phyloP scores from a whole-genome alignment of 2,329 filamentous ascomycete genomes.

The Pseudogymnoascus sp. region DNA sequence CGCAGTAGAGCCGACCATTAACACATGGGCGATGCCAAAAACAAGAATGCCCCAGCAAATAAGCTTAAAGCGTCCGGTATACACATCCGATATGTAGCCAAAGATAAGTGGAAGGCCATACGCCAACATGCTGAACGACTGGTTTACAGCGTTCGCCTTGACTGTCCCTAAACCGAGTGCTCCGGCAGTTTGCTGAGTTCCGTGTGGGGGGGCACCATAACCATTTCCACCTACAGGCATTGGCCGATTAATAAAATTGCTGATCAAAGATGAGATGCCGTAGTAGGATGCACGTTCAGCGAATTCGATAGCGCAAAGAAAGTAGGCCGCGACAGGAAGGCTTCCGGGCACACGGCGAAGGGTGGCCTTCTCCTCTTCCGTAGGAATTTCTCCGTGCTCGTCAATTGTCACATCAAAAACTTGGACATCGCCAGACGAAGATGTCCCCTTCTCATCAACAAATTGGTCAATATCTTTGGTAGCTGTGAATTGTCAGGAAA shows the following conservation, averaged over 20 bases:
- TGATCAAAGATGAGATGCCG: constrained; percentile 53
- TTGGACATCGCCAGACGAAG: background rate
- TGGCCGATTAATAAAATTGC: constrained; percentile 55
- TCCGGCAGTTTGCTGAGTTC: constrained; percentile 35
- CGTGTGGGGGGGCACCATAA: constrained; percentile 19
- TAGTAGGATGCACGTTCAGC: constrained; percentile 78
- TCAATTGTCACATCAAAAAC: background rate
- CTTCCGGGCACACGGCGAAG: constrained; percentile 56
- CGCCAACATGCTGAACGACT: constrained; percentile 45
- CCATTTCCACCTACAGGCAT: constrained; percentile 20
- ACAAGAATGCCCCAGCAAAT: constrained; percentile 42
- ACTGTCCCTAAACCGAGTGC: constrained; percentile 52
- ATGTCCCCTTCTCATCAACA: background rate
- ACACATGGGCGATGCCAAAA: constrained; percentile 51
- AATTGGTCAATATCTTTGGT: background rate
- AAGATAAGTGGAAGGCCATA: constrained; percentile 45
- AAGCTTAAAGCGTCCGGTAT: constrained; percentile 57
- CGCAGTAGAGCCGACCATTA: constrained; percentile 27
- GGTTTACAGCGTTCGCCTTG: constrained; percentile 43
- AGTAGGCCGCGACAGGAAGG: constrained; percentile 61
- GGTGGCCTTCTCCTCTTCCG: constrained; percentile 53
- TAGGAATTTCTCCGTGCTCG: constrained; percentile 27
- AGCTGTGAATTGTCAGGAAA: background rate
- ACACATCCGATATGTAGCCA: constrained; percentile 52
- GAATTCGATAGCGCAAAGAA: constrained; percentile 65